Conservation (phyloP, 1,284 basidiomycete genomes). For the Agroathelia rolfsii region DNA sequence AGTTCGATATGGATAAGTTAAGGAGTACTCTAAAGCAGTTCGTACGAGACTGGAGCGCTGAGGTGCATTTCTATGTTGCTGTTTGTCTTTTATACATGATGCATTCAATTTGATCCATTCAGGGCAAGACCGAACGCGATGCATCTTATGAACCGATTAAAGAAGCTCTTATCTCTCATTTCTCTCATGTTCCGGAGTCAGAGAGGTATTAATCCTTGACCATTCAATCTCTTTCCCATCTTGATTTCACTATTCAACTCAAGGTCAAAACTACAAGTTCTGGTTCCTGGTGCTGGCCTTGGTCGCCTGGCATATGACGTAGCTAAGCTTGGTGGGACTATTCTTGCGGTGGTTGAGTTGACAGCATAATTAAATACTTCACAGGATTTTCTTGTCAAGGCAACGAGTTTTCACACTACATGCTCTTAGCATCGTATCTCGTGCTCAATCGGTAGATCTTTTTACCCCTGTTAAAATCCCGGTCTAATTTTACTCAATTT, state of each 20-base stretch:
- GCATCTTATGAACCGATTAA: constrained; percentile 74
- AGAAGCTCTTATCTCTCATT: constrained; percentile 61
- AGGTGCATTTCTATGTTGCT: constrained; percentile 35
- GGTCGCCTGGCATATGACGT: constrained; percentile 83
- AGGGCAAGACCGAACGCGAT: constrained; percentile 74
- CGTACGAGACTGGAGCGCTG: constrained; percentile 83
- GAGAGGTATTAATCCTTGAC: constrained; percentile 33
- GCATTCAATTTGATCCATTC: constrained; percentile 2
- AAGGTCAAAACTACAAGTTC: constrained; percentile 52
- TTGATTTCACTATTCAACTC: constrained; percentile 1
- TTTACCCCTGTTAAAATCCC: constrained; percentile 1
- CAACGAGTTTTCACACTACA: constrained; percentile 92
- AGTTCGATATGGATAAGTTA: constrained; percentile 79
- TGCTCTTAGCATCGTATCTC: constrained; percentile 79
- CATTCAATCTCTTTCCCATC: neutral
- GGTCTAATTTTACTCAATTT: constrained; percentile 4
- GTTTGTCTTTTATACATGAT: constrained; percentile 3
- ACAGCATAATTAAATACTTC: constrained; percentile 1
- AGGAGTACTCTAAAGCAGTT: constrained; percentile 85
- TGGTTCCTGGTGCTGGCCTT: constrained; percentile 84
- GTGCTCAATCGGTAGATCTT: constrained; percentile 62
- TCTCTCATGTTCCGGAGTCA: constrained; percentile 39
- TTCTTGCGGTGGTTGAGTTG: too few relatives aligned
- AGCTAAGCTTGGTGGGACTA: constrained; percentile 58
- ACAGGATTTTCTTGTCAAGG: constrained; percentile 81